Percentiles rank a stretch among this genome's conserved stretches.
phyloP scores from a whole-genome alignment of 208 protist genomes.

The Wallacemonas sp. region DNA sequence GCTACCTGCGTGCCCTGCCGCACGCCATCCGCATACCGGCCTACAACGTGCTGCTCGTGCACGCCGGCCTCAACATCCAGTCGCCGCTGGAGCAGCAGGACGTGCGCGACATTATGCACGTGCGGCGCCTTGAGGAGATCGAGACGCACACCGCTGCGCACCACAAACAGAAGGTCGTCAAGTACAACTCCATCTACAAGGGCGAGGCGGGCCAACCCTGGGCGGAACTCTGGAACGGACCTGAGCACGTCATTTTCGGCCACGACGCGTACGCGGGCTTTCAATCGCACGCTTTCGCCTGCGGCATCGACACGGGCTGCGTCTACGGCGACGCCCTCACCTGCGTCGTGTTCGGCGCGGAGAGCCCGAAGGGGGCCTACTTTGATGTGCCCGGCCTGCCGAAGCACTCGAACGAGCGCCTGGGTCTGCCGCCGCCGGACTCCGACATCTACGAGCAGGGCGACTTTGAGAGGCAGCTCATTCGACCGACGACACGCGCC shows the following conservation, averaged over 20 bases:
- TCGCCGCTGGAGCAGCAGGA: constrained; percentile 64
- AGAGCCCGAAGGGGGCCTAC: constrained; percentile 48
- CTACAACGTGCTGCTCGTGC: constrained; percentile 83
- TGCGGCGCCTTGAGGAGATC: constrained; percentile 66
- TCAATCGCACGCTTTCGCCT: constrained; percentile 68
- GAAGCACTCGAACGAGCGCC: constrained; percentile 61
- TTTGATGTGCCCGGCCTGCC: constrained; percentile 73
- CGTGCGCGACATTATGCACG: constrained; percentile 82
- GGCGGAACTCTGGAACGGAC: constrained; percentile 75
- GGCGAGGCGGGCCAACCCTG: constrained; percentile 61
- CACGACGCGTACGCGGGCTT: constrained; percentile 86
- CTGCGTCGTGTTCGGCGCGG: constrained; percentile 61
- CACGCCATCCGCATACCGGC: constrained; percentile 84
- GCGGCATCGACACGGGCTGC: constrained; percentile 90
- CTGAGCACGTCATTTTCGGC: constrained; percentile 86
- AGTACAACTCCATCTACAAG: constrained; percentile 64
- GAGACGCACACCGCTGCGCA: constrained; percentile 21
- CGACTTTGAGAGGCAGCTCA: constrained; percentile 52
- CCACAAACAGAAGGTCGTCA: constrained; percentile 10
- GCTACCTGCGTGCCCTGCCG: constrained; percentile 80
- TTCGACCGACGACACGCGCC: constrained; percentile 56
- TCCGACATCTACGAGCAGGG: constrained; percentile 76
- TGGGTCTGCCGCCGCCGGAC: constrained; percentile 67
- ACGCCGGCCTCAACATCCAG: constrained; percentile 80
- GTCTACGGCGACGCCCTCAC: constrained; percentile 86